Conservation (phyloP, 306 rosid species). For the Vigna unguiculata region DNA sequence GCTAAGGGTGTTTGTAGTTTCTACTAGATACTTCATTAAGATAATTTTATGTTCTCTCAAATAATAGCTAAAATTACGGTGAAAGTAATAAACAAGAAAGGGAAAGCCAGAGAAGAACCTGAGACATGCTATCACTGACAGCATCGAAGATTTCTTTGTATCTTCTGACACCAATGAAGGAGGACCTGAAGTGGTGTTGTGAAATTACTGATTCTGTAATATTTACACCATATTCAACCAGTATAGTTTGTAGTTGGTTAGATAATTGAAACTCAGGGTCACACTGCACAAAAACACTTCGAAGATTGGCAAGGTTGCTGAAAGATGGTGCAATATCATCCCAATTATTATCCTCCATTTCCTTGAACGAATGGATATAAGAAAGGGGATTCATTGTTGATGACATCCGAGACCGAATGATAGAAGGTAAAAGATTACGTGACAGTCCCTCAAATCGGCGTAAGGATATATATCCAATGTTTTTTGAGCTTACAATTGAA, state of each 20-base stretch:
- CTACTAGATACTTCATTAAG: neutral
- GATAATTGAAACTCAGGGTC: neutral
- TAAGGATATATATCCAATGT: no score
- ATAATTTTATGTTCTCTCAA: neutral
- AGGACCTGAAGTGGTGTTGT: no score
- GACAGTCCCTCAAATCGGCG: no score
- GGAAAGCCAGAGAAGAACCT: neutral
- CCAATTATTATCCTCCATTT: neutral
- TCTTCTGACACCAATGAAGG: neutral
- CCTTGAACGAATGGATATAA: neutral
- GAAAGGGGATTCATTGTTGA: slow-evolving; percentile 1
- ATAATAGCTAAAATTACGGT: neutral
- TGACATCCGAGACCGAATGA: slow-evolving; percentile 40
- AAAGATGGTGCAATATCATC: neutral
- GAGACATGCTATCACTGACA: neutral
- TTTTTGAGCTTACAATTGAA: no score
- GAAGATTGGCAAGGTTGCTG: slow-evolving; percentile 1
- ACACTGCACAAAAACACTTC: slow-evolving; percentile 20
- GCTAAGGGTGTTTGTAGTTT: no score
- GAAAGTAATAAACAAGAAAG: neutral
- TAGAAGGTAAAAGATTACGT: neutral
- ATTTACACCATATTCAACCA: neutral
- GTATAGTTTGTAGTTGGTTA: neutral
- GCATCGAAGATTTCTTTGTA: neutral
- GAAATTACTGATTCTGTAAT: no score